Conservation (phyloP, 148 eudicot species). For the Fagopyrum homotropicum region DNA sequence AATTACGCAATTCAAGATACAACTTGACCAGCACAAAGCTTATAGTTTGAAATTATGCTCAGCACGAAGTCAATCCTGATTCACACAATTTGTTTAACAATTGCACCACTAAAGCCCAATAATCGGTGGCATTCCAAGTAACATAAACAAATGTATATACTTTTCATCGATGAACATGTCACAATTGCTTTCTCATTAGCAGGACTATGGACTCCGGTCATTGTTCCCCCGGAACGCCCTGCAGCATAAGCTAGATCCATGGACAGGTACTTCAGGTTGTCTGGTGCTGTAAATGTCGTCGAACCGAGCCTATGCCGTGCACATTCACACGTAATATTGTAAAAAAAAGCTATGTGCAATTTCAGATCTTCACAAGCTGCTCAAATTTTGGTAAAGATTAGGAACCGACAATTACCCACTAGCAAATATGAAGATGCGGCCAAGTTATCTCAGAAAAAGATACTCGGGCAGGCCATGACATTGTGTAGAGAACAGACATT, state of each 20-base stretch:
- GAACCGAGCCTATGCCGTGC: conserved; percentile 67
- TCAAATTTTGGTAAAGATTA: background rate
- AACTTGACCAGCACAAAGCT: too few species aligned
- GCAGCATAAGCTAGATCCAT: conserved; percentile 94
- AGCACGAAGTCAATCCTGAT: conserved; percentile 83
- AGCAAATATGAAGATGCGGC: conserved; percentile 99
- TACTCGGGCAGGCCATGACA: conserved; percentile 96
- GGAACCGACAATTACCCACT: conserved; percentile 28
- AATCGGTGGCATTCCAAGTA: background rate
- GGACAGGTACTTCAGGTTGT: conserved; percentile 90
- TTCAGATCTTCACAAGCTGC: too few species aligned
- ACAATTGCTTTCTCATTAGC: conserved; percentile 98
- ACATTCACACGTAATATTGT: conserved; percentile 10
- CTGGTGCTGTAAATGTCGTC: conserved; percentile 82
- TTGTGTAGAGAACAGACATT: conserved; percentile 87
- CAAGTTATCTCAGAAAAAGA: conserved; percentile 93
- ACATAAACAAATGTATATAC: conserved; percentile 31
- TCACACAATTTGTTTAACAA: background rate
- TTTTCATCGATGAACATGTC: conserved; percentile 82
- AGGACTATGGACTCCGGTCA: conserved; percentile 96
- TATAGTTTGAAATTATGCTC: too few species aligned
- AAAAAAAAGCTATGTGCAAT: too few species aligned
- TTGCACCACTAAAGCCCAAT: background rate
- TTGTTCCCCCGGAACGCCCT: conserved; percentile 95
- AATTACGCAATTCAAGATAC: too few species aligned